Percentiles rank a stretch among this genome's conserved stretches.
phyloP scores from a whole-genome alignment of 75 land plant species.

The Chamaecyparis obtusa region DNA sequence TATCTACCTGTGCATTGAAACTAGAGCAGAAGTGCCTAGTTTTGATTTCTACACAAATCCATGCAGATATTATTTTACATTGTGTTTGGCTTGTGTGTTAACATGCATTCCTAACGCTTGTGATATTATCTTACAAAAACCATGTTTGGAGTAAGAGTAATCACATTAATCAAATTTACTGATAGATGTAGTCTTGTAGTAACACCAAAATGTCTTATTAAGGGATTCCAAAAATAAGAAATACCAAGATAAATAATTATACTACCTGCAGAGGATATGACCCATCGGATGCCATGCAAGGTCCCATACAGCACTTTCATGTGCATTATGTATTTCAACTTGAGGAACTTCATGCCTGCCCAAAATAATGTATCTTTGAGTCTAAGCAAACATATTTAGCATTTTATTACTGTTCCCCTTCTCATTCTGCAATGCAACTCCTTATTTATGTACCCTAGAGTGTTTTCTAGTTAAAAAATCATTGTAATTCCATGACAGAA shows the following conservation, averaged over 20 bases:
- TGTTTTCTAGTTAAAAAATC: not conserved
- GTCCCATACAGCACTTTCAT: slow-evolving; percentile 96
- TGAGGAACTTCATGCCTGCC: slow-evolving; percentile 93
- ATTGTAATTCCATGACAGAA: not conserved
- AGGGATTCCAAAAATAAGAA: not conserved
- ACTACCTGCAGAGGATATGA: slow-evolving; percentile 94
- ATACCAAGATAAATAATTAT: not conserved
- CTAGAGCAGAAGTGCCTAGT: not conserved
- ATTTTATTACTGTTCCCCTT: not conserved
- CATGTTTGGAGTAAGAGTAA: not conserved
- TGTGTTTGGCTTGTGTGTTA: not conserved
- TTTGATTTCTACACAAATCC: not conserved
- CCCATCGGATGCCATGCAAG: slow-evolving; percentile 99
- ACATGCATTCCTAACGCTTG: not conserved
- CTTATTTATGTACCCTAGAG: not conserved
- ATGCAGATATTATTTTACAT: not conserved
- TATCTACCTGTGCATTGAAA: no score
- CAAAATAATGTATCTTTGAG: not conserved
- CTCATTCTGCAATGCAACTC: not conserved
- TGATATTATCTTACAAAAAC: not conserved
- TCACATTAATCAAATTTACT: not conserved
- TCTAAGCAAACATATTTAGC: not conserved
- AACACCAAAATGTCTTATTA: not conserved
- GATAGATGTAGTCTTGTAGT: not conserved
- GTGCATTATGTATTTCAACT: slow-evolving; percentile 81